Evolutionary conservation across 202 grass and related monocot genomes (phyloP), one percentile per base, ranked within the genome.

Genomic region (Zoysia matrella): DNA sequence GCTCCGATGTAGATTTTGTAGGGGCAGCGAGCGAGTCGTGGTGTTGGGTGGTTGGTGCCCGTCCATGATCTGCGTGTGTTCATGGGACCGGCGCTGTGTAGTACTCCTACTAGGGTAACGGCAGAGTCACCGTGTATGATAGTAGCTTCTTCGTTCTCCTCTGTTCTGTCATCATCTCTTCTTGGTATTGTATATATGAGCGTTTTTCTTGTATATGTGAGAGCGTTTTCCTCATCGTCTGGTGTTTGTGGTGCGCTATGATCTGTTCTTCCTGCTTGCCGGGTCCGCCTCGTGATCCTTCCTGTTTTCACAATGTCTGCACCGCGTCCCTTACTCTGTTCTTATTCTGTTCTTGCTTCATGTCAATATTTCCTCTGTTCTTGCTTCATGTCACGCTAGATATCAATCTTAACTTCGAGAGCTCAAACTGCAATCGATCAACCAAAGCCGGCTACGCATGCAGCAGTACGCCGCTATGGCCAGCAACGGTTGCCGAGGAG

Each of bases 51-150:
- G 22, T 22, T 22, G 22, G 22, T 57, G 86, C 80, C 80, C 61
- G 69, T 60, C 80, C 86, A 39, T 88, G 80, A 16, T 83, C 73
- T 82, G 65, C 16, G 18, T 39, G 9, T 12, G 64, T 12, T 62
- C 84, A 69, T 86, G 86, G 67, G 71, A 61, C 11, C 46, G 58
- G 75, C 78, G 80, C 75, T 78, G 73, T 46, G 64, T 62, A 44
- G 66, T 12, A 10, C 22, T 22, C 22, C 22, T 22, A 22, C 22
- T 22, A 22, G 79, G n/a, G 47, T 46, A 12, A 53, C 22, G 58
- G 30, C 12, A 60, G 51, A 51, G 8, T 54, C 56, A 22, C 22
- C 22, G 5, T 52, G 12, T 12, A 22, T 7, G 7, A 8, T 1
- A 3, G 0, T 1, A 8, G 6, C 50, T 8, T 30, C 4, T 13